These are phyloP conservation scores for Exophiala sideris DNA, from an alignment of 2,329 filamentous ascomycete genomes.

Conservation along the genomic window DNA sequence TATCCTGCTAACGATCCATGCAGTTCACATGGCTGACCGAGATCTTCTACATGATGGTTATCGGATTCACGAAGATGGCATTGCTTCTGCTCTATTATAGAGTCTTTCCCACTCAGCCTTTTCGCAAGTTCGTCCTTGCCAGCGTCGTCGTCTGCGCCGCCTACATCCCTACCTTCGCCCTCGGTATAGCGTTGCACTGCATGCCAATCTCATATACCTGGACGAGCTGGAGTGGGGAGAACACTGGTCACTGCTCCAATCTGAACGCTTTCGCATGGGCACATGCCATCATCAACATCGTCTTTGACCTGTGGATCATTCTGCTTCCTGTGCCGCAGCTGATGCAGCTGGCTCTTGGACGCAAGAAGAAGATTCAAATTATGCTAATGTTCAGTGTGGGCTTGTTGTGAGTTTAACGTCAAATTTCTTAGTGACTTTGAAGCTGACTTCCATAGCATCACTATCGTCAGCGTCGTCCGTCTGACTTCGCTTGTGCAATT, in stretches of 20 bases:
- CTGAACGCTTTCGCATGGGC: constrained; percentile 51
- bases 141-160: constrained; percentile 41
- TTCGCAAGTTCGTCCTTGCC: constrained; percentile 43
- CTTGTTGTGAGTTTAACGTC: constrained; percentile 35
- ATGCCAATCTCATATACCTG: constrained; percentile 44
- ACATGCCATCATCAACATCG: constrained; percentile 53
- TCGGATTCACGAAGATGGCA: constrained; percentile 50
- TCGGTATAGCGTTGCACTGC: constrained; percentile 51
- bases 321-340: constrained; percentile 51
- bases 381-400: constrained; percentile 53
- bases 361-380: constrained; percentile 50
- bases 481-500: constrained; percentile 43
- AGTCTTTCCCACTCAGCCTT: constrained; percentile 46
- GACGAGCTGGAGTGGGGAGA: constrained; percentile 50
- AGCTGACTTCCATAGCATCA: constrained; percentile 35
- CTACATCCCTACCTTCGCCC: constrained; percentile 43
- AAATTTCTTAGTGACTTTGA: background rate
- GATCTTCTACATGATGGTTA: constrained; percentile 47
- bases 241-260: constrained; percentile 49
- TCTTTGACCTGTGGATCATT: constrained; percentile 53
- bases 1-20: background rate
- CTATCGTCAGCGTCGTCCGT: constrained; percentile 45
- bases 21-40: constrained; percentile 31
- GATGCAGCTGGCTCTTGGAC: constrained; percentile 42
- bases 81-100: constrained; percentile 56